phyloP scores from a whole-genome alignment of 1,284 basidiomycete species.

The Marasmius oreades region DNA sequence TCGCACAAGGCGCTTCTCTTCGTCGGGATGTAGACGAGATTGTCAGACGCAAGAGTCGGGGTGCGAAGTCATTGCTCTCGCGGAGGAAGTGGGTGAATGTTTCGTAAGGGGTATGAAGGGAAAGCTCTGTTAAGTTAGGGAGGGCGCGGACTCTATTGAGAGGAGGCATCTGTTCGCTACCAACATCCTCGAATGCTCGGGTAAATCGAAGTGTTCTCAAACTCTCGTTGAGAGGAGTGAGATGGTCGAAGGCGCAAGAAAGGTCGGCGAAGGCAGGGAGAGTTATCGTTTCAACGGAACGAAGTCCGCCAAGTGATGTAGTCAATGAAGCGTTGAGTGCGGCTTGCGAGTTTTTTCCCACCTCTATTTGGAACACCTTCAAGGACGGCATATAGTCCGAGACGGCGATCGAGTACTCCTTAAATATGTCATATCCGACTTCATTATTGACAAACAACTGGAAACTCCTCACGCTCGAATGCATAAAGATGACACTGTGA shows the following conservation, averaged over 20 bases:
- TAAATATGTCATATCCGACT: neutral
- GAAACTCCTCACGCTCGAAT: neutral
- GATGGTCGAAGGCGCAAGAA: neutral
- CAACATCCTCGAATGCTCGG: neutral
- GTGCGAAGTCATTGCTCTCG: neutral
- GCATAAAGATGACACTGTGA: neutral
- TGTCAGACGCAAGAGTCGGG: neutral
- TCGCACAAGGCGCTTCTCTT: neutral
- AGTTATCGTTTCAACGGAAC: neutral
- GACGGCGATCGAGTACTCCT: neutral
- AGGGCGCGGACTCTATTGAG: neutral
- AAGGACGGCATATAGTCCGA: neutral
- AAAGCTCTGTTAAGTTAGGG: neutral
- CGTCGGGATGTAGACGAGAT: neutral
- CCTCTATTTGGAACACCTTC: neutral
- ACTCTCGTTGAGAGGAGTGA: neutral
- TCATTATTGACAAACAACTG: neutral
- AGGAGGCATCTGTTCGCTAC: neutral
- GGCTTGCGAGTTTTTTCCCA: neutral
- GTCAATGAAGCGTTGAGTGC: neutral
- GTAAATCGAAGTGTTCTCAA: neutral
- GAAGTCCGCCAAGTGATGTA: neutral
- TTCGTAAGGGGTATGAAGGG: neutral
- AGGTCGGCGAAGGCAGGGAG: neutral
- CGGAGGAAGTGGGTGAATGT: neutral